Evolutionary conservation across 1,284 basidiomycete genomes (phyloP).

Genomic region (Ustilago tritici): DNA sequence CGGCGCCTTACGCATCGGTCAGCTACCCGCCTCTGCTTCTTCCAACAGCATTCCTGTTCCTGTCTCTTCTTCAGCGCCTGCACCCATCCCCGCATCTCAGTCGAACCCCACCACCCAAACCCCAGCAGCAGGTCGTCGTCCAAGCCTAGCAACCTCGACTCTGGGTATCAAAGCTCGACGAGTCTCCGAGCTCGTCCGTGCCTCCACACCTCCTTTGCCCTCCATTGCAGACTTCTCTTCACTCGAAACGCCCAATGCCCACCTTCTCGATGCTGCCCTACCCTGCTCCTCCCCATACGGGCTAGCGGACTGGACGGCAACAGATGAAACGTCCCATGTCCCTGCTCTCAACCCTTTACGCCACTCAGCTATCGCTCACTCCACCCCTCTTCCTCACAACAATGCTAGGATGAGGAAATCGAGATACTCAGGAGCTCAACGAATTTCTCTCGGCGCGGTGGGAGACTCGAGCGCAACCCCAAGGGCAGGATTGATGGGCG

Average conservation of each 20-base stretch:
- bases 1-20: slow-evolving; percentile 27
- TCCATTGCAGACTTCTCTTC: slow-evolving; percentile 30
- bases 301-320: slow-evolving; percentile 43
- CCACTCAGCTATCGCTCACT: slow-evolving; percentile 13
- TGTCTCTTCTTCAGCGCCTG: neutral
- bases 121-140: slow-evolving; percentile 9
- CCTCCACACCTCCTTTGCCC: slow-evolving; percentile 39
- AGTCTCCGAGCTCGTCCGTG: slow-evolving; percentile 44
- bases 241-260: slow-evolving; percentile 29
- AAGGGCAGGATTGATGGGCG: slow-evolving; percentile 7
- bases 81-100: neutral
- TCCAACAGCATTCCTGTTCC: slow-evolving; percentile 12
- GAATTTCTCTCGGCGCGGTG: slow-evolving; percentile 5
- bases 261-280: slow-evolving; percentile 30
- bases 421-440: slow-evolving; percentile 45
- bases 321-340: slow-evolving; percentile 38
- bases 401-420: slow-evolving; percentile 13
- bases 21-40: neutral
- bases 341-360: slow-evolving; percentile 20
- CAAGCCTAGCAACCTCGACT: slow-evolving; percentile 35
- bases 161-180: slow-evolving; percentile 47
- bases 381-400: slow-evolving; percentile 23
- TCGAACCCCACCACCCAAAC: neutral
- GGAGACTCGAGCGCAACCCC: slow-evolving; percentile 2
- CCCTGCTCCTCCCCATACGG: slow-evolving; percentile 40